Evolutionary conservation across 352 stramenopile species (phyloP).

Genomic region (Thalassiosira hispida): DNA sequence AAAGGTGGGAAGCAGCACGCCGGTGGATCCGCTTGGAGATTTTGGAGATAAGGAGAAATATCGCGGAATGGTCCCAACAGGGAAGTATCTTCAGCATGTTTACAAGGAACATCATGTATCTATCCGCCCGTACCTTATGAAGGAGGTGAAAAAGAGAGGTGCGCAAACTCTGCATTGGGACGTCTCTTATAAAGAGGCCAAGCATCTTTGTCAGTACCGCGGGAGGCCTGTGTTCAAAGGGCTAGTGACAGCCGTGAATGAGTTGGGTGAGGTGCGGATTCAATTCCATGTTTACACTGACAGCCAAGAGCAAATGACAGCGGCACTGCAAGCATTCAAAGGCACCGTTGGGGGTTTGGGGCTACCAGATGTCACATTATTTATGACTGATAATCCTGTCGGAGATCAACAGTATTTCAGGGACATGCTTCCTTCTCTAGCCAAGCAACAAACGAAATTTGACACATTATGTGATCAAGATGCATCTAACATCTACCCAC

Average conservation of each 20-base stretch:
- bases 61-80: constrained; percentile 38
- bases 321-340: constrained; percentile 37
- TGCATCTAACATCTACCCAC: background rate
- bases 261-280: constrained; percentile 43
- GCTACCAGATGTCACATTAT: background rate
- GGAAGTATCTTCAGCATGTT: constrained; percentile 36
- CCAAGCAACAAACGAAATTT: constrained; percentile 25
- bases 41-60: constrained; percentile 51
- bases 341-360: constrained; percentile 17
- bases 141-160: constrained; percentile 55
- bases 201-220: constrained; percentile 32
- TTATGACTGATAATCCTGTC: constrained; percentile 39
- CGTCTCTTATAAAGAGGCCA: constrained; percentile 56
- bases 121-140: constrained; percentile 25
- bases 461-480: constrained; percentile 9
- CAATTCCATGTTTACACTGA: constrained; percentile 53
- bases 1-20: background rate
- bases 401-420: constrained; percentile 31
- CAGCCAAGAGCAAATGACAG: constrained; percentile 39
- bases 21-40: constrained; percentile 5
- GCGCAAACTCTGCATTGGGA: constrained; percentile 29
- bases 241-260: constrained; percentile 53
- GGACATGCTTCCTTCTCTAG: constrained; percentile 25
- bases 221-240: constrained; percentile 42
- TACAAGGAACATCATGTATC: constrained; percentile 36